Evolutionary conservation across 345 rosid genomes (phyloP), one percentile per base, ranked within the genome.

Genomic region (Syzygium oleosum): DNA sequence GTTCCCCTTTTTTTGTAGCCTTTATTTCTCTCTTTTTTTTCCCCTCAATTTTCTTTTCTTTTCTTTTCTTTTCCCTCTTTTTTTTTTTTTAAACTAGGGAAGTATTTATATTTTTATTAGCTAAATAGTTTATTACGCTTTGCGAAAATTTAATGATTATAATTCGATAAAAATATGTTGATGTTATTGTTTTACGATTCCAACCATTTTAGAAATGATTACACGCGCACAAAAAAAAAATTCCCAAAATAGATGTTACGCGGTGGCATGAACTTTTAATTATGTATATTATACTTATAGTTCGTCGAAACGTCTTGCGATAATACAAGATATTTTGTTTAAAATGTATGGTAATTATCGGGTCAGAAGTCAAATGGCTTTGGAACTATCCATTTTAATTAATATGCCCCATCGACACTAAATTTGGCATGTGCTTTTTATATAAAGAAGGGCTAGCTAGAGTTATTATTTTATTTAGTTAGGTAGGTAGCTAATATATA

Each of bases 281-380:
- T 63, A 29, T 63, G 21, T 14, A 63, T n/a, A 9, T 29, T 63
- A 29, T 19, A n/a, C 19, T n/a, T 6, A 9, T 63, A 14, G 73
- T 6, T 19, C 29, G 14, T 63, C 9, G 1, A 63, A 63, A n/a
- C 19, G 29, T n/a, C 4, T n/a, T 0, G 17, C n/a, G 19, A n/a
- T n/a, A 63, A 58, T n/a, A 21, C 59, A 21, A 21, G 9, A 3
- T 22, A 55, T 21, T 55, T 55, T 55, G 25, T 55, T 22, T 8
- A 55, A 55, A 55, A 7, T 55, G 22, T 55, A n/a, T n/a, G 59
- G 59, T 55, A 21, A 22, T 21, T 11, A 41, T 22, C 2, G 27
- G 59, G 59, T 55, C 59, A 55, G 22, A 3, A 21, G 22, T 11
- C 22, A 22, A 55, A 55, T 55, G 59, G 27, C 59, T 55, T 2